These are phyloP conservation scores for Ilex paraguariensis DNA, from an alignment of 305 asterid species.

Conservation along the genomic window DNA sequence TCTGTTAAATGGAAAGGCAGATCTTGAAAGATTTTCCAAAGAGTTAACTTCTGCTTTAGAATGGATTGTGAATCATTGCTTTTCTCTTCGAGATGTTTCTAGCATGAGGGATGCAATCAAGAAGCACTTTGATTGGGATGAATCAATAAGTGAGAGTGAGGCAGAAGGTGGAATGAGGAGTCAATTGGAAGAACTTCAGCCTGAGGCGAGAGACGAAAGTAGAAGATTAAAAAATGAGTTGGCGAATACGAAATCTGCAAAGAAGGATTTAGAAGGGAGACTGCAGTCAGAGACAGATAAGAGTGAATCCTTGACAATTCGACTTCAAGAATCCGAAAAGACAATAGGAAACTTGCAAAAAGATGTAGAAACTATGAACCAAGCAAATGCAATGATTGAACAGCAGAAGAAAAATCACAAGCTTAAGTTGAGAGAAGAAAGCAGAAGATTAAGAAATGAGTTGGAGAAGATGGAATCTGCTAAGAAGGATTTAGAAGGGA, in stretches of 20 bases:
- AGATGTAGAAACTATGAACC: conserved; percentile 28
- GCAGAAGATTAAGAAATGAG: conserved; percentile 22
- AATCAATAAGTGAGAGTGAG: conserved; percentile 53
- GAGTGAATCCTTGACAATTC: conserved; percentile 31
- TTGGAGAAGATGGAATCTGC: conserved; percentile 26
- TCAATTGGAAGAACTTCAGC: conserved; percentile 27
- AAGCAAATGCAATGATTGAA: conserved; percentile 26
- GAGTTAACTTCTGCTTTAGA: conserved; percentile 58
- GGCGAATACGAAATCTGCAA: conserved; percentile 24
- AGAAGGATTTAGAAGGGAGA: conserved; percentile 26
- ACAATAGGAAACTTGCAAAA: conserved; percentile 28
- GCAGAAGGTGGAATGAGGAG: conserved; percentile 39
- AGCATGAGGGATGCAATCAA: conserved; percentile 67
- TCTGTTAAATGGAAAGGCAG: conserved; percentile 45
- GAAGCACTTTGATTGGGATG: conserved; percentile 69
- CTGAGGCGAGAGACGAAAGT: conserved; percentile 21
- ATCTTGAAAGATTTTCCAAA: conserved; percentile 45
- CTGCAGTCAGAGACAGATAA: conserved; percentile 30
- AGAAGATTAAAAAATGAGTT: conserved; percentile 23
- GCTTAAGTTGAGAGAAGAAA: conserved; percentile 15
- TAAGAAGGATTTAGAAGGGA: conserved; percentile 25
- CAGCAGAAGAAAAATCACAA: conserved; percentile 29
- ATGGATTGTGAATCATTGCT: conserved; percentile 88
- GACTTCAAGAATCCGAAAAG: conserved; percentile 42
- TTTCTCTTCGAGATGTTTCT: conserved; percentile 79